These are phyloP conservation scores for Arthrobotrys sinensis DNA, from an alignment of 2,329 filamentous ascomycete genomes.

Conservation along the genomic window DNA sequence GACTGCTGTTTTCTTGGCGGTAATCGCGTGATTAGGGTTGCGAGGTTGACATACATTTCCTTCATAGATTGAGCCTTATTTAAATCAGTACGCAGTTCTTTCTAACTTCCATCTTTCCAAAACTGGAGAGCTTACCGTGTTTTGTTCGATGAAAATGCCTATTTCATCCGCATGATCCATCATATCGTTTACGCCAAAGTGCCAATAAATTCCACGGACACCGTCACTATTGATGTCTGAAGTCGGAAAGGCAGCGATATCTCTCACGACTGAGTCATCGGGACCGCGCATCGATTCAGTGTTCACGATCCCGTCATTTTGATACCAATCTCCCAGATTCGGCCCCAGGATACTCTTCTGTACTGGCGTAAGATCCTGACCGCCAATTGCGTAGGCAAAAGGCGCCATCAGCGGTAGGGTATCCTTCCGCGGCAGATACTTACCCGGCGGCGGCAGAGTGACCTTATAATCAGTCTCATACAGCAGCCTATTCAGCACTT, in stretches of 20 bases:
- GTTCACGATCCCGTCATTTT: slow-evolving; percentile 17
- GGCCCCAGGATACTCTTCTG: slow-evolving; percentile 6
- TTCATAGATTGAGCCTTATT: slow-evolving; percentile 4
- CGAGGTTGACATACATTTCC: slow-evolving; percentile 1
- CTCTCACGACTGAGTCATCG: neutral
- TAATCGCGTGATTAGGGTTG: slow-evolving; percentile 1
- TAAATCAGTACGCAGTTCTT: neutral
- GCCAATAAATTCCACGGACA: neutral
- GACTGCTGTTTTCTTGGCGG: neutral
- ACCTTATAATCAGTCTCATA: neutral
- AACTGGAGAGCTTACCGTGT: slow-evolving; percentile 8
- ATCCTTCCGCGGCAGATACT: neutral
- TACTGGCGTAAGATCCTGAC: neutral
- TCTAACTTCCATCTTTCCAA: neutral
- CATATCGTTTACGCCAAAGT: neutral
- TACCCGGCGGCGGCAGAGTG: slow-evolving; percentile 4
- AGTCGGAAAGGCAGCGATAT: slow-evolving; percentile 1
- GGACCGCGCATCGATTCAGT: slow-evolving; percentile 4
- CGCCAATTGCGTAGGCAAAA: slow-evolving; percentile 3
- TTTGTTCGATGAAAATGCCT: neutral
- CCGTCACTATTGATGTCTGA: neutral
- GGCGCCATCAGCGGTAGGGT: neutral
- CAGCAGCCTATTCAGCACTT: slow-evolving; percentile 9
- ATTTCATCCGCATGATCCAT: slow-evolving; percentile 15
- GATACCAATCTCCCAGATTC: slow-evolving; percentile 4